phyloP scores from a whole-genome alignment of 2,329 filamentous ascomycete species.

The Sarocladium brachiariae region DNA sequence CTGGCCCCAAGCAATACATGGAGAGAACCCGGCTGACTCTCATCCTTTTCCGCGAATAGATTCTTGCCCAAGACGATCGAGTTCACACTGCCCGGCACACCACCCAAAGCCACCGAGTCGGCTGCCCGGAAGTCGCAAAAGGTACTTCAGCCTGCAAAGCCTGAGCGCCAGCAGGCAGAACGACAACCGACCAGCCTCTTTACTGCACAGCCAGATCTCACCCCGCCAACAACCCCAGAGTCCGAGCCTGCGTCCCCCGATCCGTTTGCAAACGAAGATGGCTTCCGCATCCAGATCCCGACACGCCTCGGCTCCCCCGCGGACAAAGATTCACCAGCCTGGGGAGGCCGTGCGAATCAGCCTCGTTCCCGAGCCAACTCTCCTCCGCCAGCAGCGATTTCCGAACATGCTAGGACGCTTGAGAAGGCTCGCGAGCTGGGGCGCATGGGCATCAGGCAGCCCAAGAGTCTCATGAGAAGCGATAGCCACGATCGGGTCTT shows the following conservation, averaged over 20 bases:
- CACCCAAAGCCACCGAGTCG: slow-evolving; percentile 16
- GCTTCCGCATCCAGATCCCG: slow-evolving; percentile 49
- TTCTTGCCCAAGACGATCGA: slow-evolving; percentile 90
- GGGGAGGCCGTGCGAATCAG: slow-evolving; percentile 71
- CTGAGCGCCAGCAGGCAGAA: slow-evolving; percentile 8
- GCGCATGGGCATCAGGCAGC: slow-evolving; percentile 51
- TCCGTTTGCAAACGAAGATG: slow-evolving; percentile 52
- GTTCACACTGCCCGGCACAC: slow-evolving; percentile 62
- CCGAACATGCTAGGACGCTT: slow-evolving; percentile 56
- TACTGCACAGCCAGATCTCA: slow-evolving; percentile 38
- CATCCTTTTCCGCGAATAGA: slow-evolving; percentile 34
- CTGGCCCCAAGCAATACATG: too few species aligned
- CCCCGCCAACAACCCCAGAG: slow-evolving; percentile 49
- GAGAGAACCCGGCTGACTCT: not conserved
- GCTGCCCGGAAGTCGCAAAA: slow-evolving; percentile 21
- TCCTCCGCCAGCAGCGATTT: slow-evolving; percentile 67
- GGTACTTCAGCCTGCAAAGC: slow-evolving; percentile 17
- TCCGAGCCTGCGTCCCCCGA: slow-evolving; percentile 38
- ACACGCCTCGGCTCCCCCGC: slow-evolving; percentile 54
- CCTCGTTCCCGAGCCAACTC: slow-evolving; percentile 69
- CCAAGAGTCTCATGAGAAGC: slow-evolving; percentile 43
- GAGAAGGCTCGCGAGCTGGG: slow-evolving; percentile 53
- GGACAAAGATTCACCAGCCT: slow-evolving; percentile 69
- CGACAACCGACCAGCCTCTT: slow-evolving; percentile 46
- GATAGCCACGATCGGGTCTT: slow-evolving; percentile 64